Base-by-base conservation (phyloP, 1,284 basidiomycete genomes). In the Porogramme epimiltina region DNA sequence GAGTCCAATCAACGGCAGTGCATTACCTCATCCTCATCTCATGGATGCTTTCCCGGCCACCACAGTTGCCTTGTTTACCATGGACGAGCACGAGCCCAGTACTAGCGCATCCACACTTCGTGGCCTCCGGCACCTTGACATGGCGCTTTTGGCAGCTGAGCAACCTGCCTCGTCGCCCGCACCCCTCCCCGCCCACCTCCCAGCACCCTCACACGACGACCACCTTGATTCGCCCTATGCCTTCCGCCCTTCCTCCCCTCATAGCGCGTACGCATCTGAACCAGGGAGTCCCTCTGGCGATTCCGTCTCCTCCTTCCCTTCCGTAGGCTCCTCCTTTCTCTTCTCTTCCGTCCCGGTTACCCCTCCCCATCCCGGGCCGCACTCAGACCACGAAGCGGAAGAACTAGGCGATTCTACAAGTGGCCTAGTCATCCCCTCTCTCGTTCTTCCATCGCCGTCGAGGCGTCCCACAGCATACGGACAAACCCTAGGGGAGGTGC, bases 271-370 rank as follows among this genome's bases (percentile, higher is more conserved):
- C 37, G 76, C 77, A 24, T 82, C 82, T 10, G 74, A 79, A 13
- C 77, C 80, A 26, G 75, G 78, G 62, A 85, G 82, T 55, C 83
- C 77, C 23, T 73, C 75, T 3, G 64, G 67, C n/a, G 78, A 73
- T 50, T 87, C 85, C 2, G 72, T 85, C 41, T 87, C 86, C 1
- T 89, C 86, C 5, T 72, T 87, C 13, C 86, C 86, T 0, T 88
- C 85, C 1, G 80, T 87, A 9, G 79, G 81, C n/a, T 88, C 85
- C 1, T 86, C 84, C 0, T 87, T 86, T 73, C 85, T 89, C 71
- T 87, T 87, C 72, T 87, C 84, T 42, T 87, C 85, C 9, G 82
- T 77, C 0, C 80, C 85, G 9, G 80, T 79, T 1, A 83, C 81
- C 55, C 85, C 85, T 8, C 75, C 73, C 10, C 54, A 47, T 47